Percentiles rank a stretch among this genome's conserved stretches.
Conservation (phyloP, 768 basidiomycete genomes). For the Erythrobasidium yunnanense region DNA sequence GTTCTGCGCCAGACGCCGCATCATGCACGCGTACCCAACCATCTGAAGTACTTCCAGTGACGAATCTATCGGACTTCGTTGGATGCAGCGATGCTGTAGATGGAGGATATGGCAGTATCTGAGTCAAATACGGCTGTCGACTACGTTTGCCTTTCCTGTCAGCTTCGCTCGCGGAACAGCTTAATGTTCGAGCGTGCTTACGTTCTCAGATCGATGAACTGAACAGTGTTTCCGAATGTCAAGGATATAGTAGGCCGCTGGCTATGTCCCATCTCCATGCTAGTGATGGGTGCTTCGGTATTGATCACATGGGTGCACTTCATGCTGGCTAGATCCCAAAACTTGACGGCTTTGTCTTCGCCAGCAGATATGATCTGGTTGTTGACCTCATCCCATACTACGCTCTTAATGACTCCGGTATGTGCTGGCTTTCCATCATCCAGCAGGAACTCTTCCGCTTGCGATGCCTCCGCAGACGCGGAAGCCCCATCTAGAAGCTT, state of each 20-base stretch:
- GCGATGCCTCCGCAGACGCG: background rate
- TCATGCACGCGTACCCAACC: constrained; percentile 95
- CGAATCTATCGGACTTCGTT: constrained; percentile 72
- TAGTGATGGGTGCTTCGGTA: background rate
- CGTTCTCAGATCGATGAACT: constrained; percentile 59
- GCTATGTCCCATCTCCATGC: background rate
- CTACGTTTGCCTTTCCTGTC: no score
- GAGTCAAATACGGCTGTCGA: constrained; percentile 55
- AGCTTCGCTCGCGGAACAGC: no score
- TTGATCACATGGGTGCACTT: background rate
- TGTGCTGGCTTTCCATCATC: constrained; percentile 54
- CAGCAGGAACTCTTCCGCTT: constrained; percentile 49
- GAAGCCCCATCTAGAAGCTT: constrained; percentile 45
- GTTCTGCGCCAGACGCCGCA: constrained; percentile 69
- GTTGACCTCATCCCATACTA: constrained; percentile 66
- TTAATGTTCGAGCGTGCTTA: no score
- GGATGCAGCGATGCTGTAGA: constrained; percentile 95
- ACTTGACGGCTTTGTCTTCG: constrained; percentile 88
- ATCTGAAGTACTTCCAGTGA: constrained; percentile 75
- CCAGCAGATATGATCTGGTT: constrained; percentile 72
- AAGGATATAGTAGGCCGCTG: constrained; percentile 48
- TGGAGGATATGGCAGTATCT: constrained; percentile 71
- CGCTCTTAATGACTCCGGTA: constrained; percentile 80
- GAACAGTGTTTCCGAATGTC: constrained; percentile 81
- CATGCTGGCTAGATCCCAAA: constrained; percentile 34